A percentile compares a stretch with the other conserved stretches of the same genome.
Evolutionary conservation across 306 rosid genomes (phyloP).

Genomic region (Vachellia collinsii): DNA sequence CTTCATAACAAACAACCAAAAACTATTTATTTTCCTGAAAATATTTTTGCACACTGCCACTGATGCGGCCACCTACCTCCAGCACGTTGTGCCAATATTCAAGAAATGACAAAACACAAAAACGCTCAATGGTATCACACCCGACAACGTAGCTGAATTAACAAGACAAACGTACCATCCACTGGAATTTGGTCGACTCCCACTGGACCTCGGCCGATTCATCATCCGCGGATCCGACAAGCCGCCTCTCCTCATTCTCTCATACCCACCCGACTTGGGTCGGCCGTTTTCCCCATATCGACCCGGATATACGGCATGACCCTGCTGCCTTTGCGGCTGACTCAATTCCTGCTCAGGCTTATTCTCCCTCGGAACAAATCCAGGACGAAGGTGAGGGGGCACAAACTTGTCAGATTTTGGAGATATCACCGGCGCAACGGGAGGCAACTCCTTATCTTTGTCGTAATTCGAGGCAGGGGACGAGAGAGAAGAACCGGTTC

Average conservation of each 20-base stretch:
- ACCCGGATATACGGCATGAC: slow-evolving; percentile 41
- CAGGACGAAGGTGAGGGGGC: slow-evolving; percentile 89
- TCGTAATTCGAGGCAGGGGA: slow-evolving; percentile 39
- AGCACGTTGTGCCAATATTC: slow-evolving; percentile 7
- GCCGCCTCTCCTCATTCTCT: slow-evolving; percentile 51
- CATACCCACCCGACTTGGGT: slow-evolving; percentile 73
- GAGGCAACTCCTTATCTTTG: slow-evolving; percentile 43
- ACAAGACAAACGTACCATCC: slow-evolving; percentile 47
- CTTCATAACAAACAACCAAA: background rate
- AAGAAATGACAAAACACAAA: slow-evolving; percentile 22
- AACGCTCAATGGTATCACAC: background rate
- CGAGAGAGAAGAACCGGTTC: slow-evolving; percentile 37
- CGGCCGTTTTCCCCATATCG: slow-evolving; percentile 50
- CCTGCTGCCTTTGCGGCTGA: slow-evolving; percentile 43
- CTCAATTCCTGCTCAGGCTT: slow-evolving; percentile 44
- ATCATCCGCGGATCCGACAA: slow-evolving; percentile 45
- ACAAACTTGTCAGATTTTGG: slow-evolving; percentile 64
- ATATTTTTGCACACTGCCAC: background rate
- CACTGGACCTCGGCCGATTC: slow-evolving; percentile 58
- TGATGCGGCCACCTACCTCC: background rate
- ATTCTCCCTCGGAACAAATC: slow-evolving; percentile 62
- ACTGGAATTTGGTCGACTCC: slow-evolving; percentile 49
- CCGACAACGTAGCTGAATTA: background rate
- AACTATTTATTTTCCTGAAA: background rate
- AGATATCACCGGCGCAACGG: slow-evolving; percentile 26